Conservation (phyloP, 371 early-diverging fungal genomes). For the Mucor plumbeus region DNA sequence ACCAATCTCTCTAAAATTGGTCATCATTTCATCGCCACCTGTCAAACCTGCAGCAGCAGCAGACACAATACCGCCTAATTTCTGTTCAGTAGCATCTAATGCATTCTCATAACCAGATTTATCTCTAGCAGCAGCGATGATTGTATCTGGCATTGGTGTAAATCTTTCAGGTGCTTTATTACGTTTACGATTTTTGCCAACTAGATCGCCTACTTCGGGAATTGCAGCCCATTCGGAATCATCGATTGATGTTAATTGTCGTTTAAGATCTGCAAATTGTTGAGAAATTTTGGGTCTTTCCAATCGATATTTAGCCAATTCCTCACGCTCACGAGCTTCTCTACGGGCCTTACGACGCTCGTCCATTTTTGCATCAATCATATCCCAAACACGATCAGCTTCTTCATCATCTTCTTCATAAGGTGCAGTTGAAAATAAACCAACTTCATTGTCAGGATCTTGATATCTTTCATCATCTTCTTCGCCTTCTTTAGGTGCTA, state of each 20-base stretch:
- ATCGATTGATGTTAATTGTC: constrained; percentile 76
- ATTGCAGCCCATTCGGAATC: constrained; percentile 91
- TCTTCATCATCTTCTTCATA: constrained; percentile 98
- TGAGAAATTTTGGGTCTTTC: constrained; percentile 80
- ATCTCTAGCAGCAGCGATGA: constrained; percentile 71
- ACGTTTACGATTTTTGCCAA: constrained; percentile 78
- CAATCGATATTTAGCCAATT: constrained; percentile 57
- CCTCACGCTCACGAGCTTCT: constrained; percentile 68
- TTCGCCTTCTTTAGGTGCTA: constrained; percentile 55
- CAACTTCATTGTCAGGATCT: constrained; percentile 95
- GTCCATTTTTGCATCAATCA: constrained; percentile 90
- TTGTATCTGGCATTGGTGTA: constrained; percentile 87
- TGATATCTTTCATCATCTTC: constrained; percentile 81
- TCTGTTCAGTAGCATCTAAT: constrained; percentile 62
- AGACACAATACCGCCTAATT: constrained; percentile 55
- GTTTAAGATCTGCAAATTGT: constrained; percentile 92
- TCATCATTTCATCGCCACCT: constrained; percentile 66
- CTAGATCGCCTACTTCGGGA: constrained; percentile 93
- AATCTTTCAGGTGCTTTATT: constrained; percentile 71
- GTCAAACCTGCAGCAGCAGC: constrained; percentile 28
- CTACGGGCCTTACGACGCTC: constrained; percentile 81
- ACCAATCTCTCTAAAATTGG: constrained; percentile 92
- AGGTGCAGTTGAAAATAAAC: constrained; percentile 84
- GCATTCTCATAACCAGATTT: constrained; percentile 59
- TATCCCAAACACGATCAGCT: constrained; percentile 93